Evolutionary conservation across 2,329 filamentous ascomycete genomes (phyloP), one percentile per base, ranked within the genome.

Genomic region (Tolypocladium ovalisporum): DNA sequence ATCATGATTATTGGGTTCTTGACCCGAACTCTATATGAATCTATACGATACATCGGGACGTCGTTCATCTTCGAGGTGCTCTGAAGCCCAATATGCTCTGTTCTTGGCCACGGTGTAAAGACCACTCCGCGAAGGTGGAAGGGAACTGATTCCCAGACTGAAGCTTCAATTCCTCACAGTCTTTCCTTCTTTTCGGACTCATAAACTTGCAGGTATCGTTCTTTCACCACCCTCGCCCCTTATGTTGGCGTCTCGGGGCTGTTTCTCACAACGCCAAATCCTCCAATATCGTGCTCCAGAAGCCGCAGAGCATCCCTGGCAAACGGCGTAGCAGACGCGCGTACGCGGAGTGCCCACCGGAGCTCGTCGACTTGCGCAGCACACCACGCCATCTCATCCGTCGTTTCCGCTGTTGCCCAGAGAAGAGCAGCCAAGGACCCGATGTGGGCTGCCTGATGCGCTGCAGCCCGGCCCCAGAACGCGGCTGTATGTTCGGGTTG

Each of bases 91-190:
- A n/a, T n/a, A n/a, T n/a, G n/a, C n/a, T n/a, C n/a, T n/a, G 32
- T 34, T 9, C 32, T 34, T 34, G 0, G 65, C 65, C 3, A 54
- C 58, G 6, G 54, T 64, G 27, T 65, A 58, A 42, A 67, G 52
- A 19, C 66, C 64, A 7, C 39, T 4, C n/a, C 39, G 63, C 63
- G 55, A 65, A 65, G 13, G 67, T 63, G 22, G 65, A 62, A 24
- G 60, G 68, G 4, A 77, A 75, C 49, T 79, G 74, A 52, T 78
- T 75, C 0, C 71, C 70, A 32, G 72, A 71, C 19, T 83, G 64
- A 8, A 70, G 65, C 57, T 76, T 76, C 68, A 90, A 84, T 7
- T 89, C 78, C 58, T 85, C 73, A 61, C 85, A 78, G 63, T 94
- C 67, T 93, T 89, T 17, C 87, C 79, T 68, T 73, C 87, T 79